Base-by-base conservation (phyloP, 441 rosid genomes). In the Adansonia grandidieri region DNA sequence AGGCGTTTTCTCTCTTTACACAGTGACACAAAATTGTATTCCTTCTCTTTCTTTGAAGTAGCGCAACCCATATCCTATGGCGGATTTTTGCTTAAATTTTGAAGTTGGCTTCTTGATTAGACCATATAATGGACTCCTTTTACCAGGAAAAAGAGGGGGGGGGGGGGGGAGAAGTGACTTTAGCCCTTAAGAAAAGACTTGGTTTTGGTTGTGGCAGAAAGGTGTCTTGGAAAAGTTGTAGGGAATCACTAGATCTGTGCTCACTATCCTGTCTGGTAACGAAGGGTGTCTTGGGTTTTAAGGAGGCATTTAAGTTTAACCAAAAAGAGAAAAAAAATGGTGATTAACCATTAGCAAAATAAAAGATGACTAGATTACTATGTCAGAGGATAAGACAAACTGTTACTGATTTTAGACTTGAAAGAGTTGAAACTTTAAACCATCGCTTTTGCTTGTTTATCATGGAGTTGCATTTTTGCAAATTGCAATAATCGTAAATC, bases 1-100 rank as follows among this genome's bases (percentile, higher is more conserved):
- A 85, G 82, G 69, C 77, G 78, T 70, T 83, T 88, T 74, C 92
- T 88, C 79, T 89, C 90, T 77, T 81, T 77, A 78, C 92, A 89
- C 66, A 87, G 62, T 1, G 80, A 68, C 61, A 88, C 81, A 0
- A 85, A 88, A 42, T 82, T 84, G 24, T 85, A 87, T 74, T 79
- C 86, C 65, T 85, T 87, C 22, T 78, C 81, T 61, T 85, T 75
- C 88, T 86, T 90, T 15, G 88, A 85, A 74, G 82, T 69, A 45
- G 74, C 88, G 79, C 89, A 86, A 1, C 91, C 91, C 93, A 90
- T 90, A 17, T 62, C 80, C 17, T 32, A 20, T 48, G 8, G 17
- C 5, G 54, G 54, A 2, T 68, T 51, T 47, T 56, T 40, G 73
- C 28, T 67, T 9, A 51, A 3, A 14, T 14, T 6, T 50, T 37